Conservation (phyloP, 2,329 filamentous ascomycete species). For the Xylariomycetidae sp. region DNA sequence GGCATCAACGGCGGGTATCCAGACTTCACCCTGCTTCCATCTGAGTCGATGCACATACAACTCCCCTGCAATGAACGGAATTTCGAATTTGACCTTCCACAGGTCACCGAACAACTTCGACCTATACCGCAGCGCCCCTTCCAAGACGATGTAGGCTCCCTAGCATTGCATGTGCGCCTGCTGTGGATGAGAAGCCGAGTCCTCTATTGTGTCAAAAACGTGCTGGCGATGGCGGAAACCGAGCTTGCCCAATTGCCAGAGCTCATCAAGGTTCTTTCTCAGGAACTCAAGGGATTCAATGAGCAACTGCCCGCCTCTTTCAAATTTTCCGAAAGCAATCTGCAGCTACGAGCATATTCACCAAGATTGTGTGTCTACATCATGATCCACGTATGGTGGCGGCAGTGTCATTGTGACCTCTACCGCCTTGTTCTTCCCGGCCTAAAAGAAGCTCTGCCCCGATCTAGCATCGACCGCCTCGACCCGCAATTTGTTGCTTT, state of each 20-base stretch:
- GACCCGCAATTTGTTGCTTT: conserved; percentile 45
- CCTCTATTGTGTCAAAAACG: conserved; percentile 47
- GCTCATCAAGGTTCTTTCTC: conserved; percentile 42
- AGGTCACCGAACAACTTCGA: conserved; percentile 43
- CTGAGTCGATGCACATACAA: conserved; percentile 39
- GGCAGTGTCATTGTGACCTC: conserved; percentile 54
- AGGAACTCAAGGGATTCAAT: conserved; percentile 46
- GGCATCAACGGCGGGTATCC: conserved; percentile 41
- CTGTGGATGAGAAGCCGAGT: conserved; percentile 51
- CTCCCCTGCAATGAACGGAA: conserved; percentile 47
- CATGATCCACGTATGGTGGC: conserved; percentile 58
- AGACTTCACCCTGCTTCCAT: conserved; percentile 42
- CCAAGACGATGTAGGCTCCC: conserved; percentile 50
- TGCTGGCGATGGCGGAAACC: conserved; percentile 35
- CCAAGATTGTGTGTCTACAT: conserved; percentile 53
- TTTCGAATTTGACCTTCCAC: conserved; percentile 54
- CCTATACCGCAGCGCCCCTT: conserved; percentile 40
- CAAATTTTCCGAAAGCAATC: conserved; percentile 52
- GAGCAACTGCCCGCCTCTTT: conserved; percentile 50
- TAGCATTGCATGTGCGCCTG: conserved; percentile 53
- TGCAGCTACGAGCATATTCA: conserved; percentile 52
- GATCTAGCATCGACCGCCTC: conserved; percentile 37
- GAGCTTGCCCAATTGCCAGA: conserved; percentile 42
- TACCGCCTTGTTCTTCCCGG: conserved; percentile 49
- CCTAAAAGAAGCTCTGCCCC: conserved; percentile 46